Base-by-base conservation (phyloP, 1,284 basidiomycete species). In the Cystobasidium pallidum region DNA sequence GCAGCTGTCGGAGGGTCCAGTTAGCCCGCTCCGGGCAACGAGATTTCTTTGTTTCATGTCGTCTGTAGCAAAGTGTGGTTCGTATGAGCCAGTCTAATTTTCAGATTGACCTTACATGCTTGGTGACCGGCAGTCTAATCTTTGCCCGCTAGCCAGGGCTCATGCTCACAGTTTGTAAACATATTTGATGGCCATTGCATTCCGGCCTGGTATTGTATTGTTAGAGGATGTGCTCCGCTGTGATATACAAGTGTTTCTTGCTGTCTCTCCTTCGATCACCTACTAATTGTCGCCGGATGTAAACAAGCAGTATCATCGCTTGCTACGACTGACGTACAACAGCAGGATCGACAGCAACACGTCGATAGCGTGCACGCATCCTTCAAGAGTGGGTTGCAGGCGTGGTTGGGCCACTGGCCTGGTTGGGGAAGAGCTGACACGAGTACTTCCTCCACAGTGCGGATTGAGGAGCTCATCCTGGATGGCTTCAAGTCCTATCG, bases 401-500 rank as follows among this genome's bases (percentile, higher is more conserved):
- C n/a, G n/a, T n/a, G n/a, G n/a, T n/a, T n/a, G n/a, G n/a, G n/a
- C n/a, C n/a, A n/a, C n/a, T n/a, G n/a, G n/a, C n/a, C n/a, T n/a
- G n/a, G n/a, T n/a, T n/a, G n/a, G 39, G 13, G 6, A 19, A 15
- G 30, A 61, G 32, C 47, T 64, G 62, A 64, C 34, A 21, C 39
- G 24, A n/a, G 4, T n/a, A 15, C 17, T 64, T 28, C 21, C 32
- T 58, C 57, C 45, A 24, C 43, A 64, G 70, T 71, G 73, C 68
- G 62, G 28, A 66, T 71, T 28, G 73, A 74, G 45, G 82, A 83
- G 74, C 80, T 83, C 72, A 82, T 83, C 76, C 80, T 83, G 70
- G 82, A 83, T 75, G 82, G 82, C 64, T 83, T 83, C 82, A 83
- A 83, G 79, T 81, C 78, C 73, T 80, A 76, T 57, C 70, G 45